Base-by-base conservation (phyloP, 768 basidiomycete genomes). In the Suillus decipiens region DNA sequence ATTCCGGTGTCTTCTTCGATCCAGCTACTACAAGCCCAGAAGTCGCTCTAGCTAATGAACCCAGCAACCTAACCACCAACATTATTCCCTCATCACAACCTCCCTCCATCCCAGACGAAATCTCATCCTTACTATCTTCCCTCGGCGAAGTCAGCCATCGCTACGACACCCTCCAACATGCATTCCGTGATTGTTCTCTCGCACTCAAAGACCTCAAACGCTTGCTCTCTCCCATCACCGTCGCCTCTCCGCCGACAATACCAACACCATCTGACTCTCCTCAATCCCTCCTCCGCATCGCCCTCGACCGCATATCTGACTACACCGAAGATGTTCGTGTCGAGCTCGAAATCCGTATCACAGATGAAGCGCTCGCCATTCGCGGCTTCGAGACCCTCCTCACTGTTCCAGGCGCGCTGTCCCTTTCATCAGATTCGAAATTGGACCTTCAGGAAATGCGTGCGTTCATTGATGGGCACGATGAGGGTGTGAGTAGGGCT, bases 291-390 rank as follows among this genome's bases (percentile, higher is more conserved):
- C 68, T 93, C 4, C 76, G 75, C 22, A 78, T 78, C 0, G 87
- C 86, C 6, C 75, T 90, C 19, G 79, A 84, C 31, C 80, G 92
- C 9, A 78, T 95, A 48, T 80, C 86, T 60, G 90, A 95, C 70
- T 90, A 83, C 69, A 84, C 84, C 5, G 92, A 93, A 71, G 92
- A 93, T 66, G 86, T 86, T 1, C 85, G 90, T 1, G 92, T 95
- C 11, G 92, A 94, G 70, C 76, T 95, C 24, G 92, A 94, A 75
- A 93, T 94, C 45, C 84, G 86, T 28, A 76, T 87, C 11, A 83
- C 89, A 2, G 92, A 95, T 70, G 91, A 91, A 65, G 82, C 80
- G 12, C 80, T 93, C 15, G 78, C 88, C 0, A 77, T 79, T 8
- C 81, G 80, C 9, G 91, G 91, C 3, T 93, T 87, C 63, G 85